A percentile compares a stretch with the other conserved stretches of the same genome.
Evolutionary conservation across 1,284 basidiomycete species (phyloP).

Genomic region (Crucibulum parvulum): DNA sequence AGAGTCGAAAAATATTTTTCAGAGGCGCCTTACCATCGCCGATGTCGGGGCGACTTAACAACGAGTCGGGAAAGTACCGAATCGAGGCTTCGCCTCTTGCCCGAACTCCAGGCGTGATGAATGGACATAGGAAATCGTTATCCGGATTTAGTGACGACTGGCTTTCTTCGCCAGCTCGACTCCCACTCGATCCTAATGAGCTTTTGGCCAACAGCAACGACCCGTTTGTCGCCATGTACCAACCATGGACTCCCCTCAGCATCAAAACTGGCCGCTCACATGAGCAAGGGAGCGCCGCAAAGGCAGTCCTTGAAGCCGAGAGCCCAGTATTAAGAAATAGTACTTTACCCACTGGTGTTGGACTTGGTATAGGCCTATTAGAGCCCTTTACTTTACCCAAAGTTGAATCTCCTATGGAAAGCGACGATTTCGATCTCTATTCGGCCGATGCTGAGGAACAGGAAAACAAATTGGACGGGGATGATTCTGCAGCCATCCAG

Average conservation of each 20-base stretch:
- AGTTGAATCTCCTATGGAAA: slow-evolving; percentile 24
- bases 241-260: slow-evolving; percentile 34
- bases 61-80: background rate
- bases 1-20: slow-evolving; percentile 46
- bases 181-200: slow-evolving; percentile 13
- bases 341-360: slow-evolving; percentile 40
- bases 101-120: slow-evolving; percentile 15
- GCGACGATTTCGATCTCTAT: slow-evolving; percentile 34
- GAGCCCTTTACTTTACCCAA: slow-evolving; percentile 57
- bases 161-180: slow-evolving; percentile 39
- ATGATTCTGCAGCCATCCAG: slow-evolving; percentile 12
- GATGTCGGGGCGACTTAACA: slow-evolving; percentile 18
- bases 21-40: slow-evolving; percentile 33
- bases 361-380: slow-evolving; percentile 59
- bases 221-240: slow-evolving; percentile 43
- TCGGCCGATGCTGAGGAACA: slow-evolving; percentile 10
- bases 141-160: slow-evolving; percentile 54
- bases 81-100: slow-evolving; percentile 25
- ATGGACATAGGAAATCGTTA: slow-evolving; percentile 37
- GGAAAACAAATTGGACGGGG: slow-evolving; percentile 20
- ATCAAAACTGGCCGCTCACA: slow-evolving; percentile 18
- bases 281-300: slow-evolving; percentile 34
- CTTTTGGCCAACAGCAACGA: slow-evolving; percentile 30
- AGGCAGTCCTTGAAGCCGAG: slow-evolving; percentile 51
- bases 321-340: slow-evolving; percentile 66